These are phyloP conservation scores for Tylopilus intermedius DNA, from an alignment of 768 basidiomycete genomes.

Conservation along the genomic window DNA sequence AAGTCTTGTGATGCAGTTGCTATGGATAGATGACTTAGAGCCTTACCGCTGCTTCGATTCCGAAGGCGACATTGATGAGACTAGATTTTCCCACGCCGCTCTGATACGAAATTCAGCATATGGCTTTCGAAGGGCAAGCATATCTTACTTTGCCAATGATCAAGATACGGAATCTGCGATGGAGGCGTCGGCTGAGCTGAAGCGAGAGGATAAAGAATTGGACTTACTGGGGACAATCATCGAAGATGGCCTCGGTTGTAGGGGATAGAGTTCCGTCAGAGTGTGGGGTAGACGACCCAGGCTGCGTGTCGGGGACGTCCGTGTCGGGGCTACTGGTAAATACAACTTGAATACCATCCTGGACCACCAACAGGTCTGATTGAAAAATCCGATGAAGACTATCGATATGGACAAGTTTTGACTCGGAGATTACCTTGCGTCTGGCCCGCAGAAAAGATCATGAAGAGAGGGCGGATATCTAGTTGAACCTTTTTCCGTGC, in stretches of 20 bases:
- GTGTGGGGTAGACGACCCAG: not conserved
- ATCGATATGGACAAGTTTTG: not conserved
- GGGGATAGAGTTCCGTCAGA: not conserved
- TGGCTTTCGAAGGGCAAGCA: not conserved
- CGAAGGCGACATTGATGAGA: too few relatives aligned
- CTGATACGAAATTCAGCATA: not conserved
- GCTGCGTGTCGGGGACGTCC: not conserved
- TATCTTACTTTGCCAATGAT: not conserved
- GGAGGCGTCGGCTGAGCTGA: not conserved
- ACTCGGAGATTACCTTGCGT: not conserved
- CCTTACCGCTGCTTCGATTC: not conserved
- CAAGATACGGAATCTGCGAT: slow-evolving; percentile 1
- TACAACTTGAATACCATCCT: not conserved
- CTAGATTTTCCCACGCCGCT: not conserved
- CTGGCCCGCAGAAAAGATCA: not conserved
- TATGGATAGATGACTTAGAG: not conserved
- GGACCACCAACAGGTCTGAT: not conserved
- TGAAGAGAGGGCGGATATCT: not conserved
- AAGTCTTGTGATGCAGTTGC: not conserved
- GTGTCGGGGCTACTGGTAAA: not conserved
- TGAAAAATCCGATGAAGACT: not conserved
- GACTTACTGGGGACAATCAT: not conserved
- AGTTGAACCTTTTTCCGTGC: not conserved
- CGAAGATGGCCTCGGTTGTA: not conserved
- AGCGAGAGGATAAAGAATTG: not conserved